Percentiles rank a stretch among this genome's conserved stretches.
phyloP scores from a whole-genome alignment of 345 rosid genomes.

The Arabis alpina region DNA sequence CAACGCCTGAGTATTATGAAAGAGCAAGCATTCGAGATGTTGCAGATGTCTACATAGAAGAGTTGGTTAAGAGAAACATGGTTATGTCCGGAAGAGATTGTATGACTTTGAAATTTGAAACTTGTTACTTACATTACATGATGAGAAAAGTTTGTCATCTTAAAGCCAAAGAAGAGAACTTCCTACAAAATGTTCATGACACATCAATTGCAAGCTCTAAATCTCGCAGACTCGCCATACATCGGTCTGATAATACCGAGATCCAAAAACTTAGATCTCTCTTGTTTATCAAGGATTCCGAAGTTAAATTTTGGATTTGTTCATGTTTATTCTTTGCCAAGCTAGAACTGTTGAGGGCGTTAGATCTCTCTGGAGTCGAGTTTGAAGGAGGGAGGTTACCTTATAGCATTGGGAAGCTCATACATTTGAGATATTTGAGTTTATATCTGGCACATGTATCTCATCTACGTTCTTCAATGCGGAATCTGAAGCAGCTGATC shows the following conservation, averaged over 20 bases:
- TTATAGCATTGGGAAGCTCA: constrained; percentile 37
- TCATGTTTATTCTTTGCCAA: not conserved
- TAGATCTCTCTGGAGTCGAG: constrained; percentile 34
- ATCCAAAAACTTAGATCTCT: constrained; percentile 21
- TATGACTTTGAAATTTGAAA: not conserved
- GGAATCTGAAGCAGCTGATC: constrained; percentile 12
- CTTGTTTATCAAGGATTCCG: not conserved
- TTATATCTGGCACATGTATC: not conserved
- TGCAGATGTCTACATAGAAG: constrained; percentile 21
- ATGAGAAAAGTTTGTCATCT: constrained; percentile 36
- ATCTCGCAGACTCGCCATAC: constrained; percentile 39
- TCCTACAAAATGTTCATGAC: not conserved
- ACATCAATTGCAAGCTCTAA: not conserved
- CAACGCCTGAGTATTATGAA: not conserved
- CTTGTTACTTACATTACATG: constrained; percentile 24
- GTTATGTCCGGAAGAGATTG: constrained; percentile 31
- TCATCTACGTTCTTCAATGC: constrained; percentile 28
- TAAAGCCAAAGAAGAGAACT: constrained; percentile 35
- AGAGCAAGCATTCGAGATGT: constrained; percentile 24
- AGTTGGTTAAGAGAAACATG: constrained; percentile 42
- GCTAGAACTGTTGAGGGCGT: constrained; percentile 38
- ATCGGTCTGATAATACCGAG: too few species aligned
- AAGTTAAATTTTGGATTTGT: constrained; percentile 9
- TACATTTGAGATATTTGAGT: constrained; percentile 45
- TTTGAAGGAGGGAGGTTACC: constrained; percentile 23